These are phyloP conservation scores for Dissoconium aciculare DNA, from an alignment of 2,329 filamentous ascomycete species.

Conservation along the genomic window DNA sequence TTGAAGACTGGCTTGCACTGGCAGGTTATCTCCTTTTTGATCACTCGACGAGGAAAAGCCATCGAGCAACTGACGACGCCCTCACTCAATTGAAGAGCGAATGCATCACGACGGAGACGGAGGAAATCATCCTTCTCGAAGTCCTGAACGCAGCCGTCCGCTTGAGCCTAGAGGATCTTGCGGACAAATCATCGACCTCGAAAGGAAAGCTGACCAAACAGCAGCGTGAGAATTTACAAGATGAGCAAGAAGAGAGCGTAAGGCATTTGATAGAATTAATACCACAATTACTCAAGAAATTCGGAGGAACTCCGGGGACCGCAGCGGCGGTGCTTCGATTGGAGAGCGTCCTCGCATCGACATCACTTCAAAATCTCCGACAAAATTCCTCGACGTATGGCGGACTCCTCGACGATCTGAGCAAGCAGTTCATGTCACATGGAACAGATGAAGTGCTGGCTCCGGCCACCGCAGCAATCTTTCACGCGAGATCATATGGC, in stretches of 20 bases:
- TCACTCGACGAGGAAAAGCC: conserved; percentile 47
- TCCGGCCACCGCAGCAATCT: conserved; percentile 66
- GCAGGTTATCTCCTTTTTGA: conserved; percentile 87
- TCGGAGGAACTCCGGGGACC: conserved; percentile 74
- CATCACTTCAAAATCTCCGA: conserved; percentile 74
- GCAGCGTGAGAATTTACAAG: conserved; percentile 46
- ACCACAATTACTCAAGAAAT: conserved; percentile 79
- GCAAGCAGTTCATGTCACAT: conserved; percentile 87
- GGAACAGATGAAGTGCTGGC: conserved; percentile 70
- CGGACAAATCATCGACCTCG: conserved; percentile 45
- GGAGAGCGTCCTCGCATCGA: conserved; percentile 72
- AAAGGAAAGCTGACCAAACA: conserved; percentile 42
- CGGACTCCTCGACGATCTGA: conserved; percentile 75
- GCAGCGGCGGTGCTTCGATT: conserved; percentile 74
- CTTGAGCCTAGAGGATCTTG: conserved; percentile 49
- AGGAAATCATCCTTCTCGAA: conserved; percentile 77
- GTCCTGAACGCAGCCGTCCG: conserved; percentile 74
- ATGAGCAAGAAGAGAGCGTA: conserved; percentile 64
- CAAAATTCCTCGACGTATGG: conserved; percentile 72
- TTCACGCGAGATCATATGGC: conserved; percentile 74
- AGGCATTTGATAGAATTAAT: conserved; percentile 64
- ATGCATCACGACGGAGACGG: conserved; percentile 56
- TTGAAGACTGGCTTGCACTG: conserved; percentile 75
- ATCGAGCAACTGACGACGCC: conserved; percentile 42
- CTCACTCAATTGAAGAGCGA: conserved; percentile 53